Base-by-base conservation (phyloP, 306 rosid genomes). In the Hippophae rhamnoides region DNA sequence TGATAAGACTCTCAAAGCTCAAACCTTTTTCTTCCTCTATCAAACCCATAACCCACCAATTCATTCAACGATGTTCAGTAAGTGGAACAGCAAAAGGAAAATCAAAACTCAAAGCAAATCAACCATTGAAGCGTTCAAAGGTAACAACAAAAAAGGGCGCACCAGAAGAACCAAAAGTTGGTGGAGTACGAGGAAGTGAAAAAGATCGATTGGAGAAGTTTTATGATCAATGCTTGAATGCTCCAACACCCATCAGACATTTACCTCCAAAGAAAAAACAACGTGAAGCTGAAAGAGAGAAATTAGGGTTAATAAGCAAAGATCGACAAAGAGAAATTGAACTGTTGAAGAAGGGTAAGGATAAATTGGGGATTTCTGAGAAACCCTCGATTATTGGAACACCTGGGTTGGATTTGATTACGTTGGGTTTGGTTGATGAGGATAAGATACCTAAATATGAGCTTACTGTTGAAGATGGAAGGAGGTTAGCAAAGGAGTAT, bases 401-500 rank as follows among this genome's bases (percentile, higher is more conserved):
- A 31, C 38, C 38, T 31, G 38, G 38, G 5, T 31, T 31, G 38
- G 38, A 31, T 31, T 31, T 31, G 38, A 31, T 31, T 31, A 31
- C 38, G 5, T 31, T 31, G 38, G 38, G 38, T 4, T 31, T 31
- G 4, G 38, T 31, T 31, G 38, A 31, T 31, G 38, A 31, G 38
- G 5, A 2, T 31, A 31, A 31, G 38, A 31, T 31, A 31, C 38
- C 38, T 2, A 31, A 31, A 31, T 89, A 89, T 62, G 86, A 82
- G 43, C 71, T 89, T 55, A 89, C 75, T 0, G 85, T 68, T 9
- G 98, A 92, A 66, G 96, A 87, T 73, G 96, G 98, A 47, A 59
- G 65, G 75, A 78, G 61, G 63, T 79, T 92, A 56, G 98, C 98
- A 0, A 87, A 92, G 86, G 98, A 92, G 59, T 87, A 92, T 69